Evolutionary conservation across 164 flowering plant species (phyloP).

Genomic region (Tetracentron sinense): DNA sequence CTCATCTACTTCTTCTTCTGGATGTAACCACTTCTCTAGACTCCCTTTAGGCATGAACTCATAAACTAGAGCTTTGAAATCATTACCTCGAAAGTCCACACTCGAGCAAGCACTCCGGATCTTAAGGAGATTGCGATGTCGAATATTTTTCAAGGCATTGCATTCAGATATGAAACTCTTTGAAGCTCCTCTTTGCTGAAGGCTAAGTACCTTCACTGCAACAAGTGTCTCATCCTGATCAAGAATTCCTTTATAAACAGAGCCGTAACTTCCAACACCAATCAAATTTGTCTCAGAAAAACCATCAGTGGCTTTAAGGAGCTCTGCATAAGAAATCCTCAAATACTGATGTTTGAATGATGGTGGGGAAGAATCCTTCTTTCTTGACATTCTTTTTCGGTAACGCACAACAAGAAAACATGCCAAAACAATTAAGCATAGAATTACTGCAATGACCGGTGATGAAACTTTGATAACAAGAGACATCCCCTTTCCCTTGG

Average conservation of each 20-base stretch:
- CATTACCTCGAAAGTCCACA: too few relatives aligned
- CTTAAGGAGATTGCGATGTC: conserved; percentile 22
- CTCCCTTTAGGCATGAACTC: conserved; percentile 22
- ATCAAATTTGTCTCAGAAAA: conserved; percentile 9
- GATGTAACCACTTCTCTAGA: conserved; percentile 23
- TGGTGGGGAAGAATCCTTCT: not conserved
- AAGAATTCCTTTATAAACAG: conserved; percentile 15
- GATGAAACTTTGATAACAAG: not conserved
- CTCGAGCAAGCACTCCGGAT: conserved; percentile 19
- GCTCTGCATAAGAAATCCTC: not conserved
- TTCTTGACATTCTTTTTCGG: not conserved
- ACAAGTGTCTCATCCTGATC: conserved; percentile 7
- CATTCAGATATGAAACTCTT: conserved; percentile 20
- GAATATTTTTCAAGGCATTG: conserved; percentile 13
- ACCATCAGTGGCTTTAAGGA: conserved; percentile 4
- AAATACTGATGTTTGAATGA: not conserved
- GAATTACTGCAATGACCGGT: not conserved
- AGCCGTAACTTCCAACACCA: conserved; percentile 10
- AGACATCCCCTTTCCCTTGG: not conserved
- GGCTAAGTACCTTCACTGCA: conserved; percentile 23
- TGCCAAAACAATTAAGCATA: not conserved
- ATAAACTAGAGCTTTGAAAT: conserved; percentile 23
- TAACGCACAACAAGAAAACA: not conserved
- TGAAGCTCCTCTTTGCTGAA: conserved; percentile 11
- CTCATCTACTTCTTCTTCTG: not conserved